Conservation (phyloP, 1,139 yeast species). For the Yamadazyma triangularis region DNA sequence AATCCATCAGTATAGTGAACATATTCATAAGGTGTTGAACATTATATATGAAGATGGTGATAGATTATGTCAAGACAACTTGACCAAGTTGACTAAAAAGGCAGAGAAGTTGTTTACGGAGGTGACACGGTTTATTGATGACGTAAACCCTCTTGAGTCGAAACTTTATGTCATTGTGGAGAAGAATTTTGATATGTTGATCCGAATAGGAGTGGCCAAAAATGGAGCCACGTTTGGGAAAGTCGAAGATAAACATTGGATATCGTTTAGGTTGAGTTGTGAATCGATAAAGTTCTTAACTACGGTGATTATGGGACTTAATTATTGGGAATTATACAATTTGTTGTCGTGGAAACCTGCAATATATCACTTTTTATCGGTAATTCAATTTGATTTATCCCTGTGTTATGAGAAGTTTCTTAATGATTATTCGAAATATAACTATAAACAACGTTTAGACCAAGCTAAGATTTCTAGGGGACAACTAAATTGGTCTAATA, state of each 20-base stretch:
- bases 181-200: conserved; percentile 36
- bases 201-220: conserved; percentile 29
- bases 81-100: conserved; percentile 18
- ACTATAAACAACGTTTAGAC: conserved; percentile 12
- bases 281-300: conserved; percentile 37
- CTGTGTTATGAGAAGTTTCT: conserved; percentile 38
- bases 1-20: conserved; percentile 37
- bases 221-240: too few relatives aligned
- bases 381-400: conserved; percentile 37
- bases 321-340: conserved; percentile 46
- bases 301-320: conserved; percentile 32
- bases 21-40: conserved; percentile 28
- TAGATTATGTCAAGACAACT: conserved; percentile 5
- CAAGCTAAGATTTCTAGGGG: conserved; percentile 7
- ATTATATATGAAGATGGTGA: conserved; percentile 21
- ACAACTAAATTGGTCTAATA: conserved; percentile 1
- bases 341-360: conserved; percentile 42
- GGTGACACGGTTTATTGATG: conserved; percentile 19
- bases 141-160: conserved; percentile 23
- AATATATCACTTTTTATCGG: conserved; percentile 35
- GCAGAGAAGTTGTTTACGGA: conserved; percentile 21
- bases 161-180: conserved; percentile 34
- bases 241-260: too few relatives aligned
- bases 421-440: conserved; percentile 28
- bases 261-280: conserved; percentile 33